Base-by-base conservation (phyloP, 2,329 filamentous ascomycete species). In the Coniochaeta sp. region DNA sequence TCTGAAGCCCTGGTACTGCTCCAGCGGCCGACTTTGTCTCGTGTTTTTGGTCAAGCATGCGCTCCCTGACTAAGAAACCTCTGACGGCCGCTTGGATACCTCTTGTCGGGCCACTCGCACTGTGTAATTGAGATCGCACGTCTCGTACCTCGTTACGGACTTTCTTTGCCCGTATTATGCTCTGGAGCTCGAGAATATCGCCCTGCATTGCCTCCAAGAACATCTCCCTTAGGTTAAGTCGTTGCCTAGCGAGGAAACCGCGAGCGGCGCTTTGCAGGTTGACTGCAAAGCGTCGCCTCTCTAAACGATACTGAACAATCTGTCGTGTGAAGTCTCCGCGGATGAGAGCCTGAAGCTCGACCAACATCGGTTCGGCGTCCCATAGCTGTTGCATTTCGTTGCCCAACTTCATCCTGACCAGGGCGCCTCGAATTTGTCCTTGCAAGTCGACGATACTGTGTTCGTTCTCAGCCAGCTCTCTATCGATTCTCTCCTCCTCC, bases 291-390 rank as follows among this genome's bases (percentile, higher is more conserved):
- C 78, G 82, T 60, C 85, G 84, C 93, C 96, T 97, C 65, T 88
- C 85, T 61, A 95, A 77, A 56, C 90, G 85, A 74, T 97, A 97
- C 63, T 85, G 84, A 65, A 88, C 84, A 61, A 98, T 84, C 71
- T 97, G 91, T 54, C 93, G 82, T 1, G 90, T 84, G 75, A 91
- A 96, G 68, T 96, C 91, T 59, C 92, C 96, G 62, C 95, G 87
- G 60, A 98, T 89, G 43, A 89, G 85, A 8, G 93, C 86, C 72
- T 99, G 96, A 11, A 99, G 79, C 58, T 96, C 89, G 50, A 93
- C 77, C 31, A 99, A 75, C 72, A 83, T 80, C 28, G 88, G 82
- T 73, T 99, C 95, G 14, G 84, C 82, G 63, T 95, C 89, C 95
- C 95, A 99, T 3, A 99, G 81, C 50, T 84, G 76, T 68, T 96